Conservation (phyloP, 495 filamentous ascomycete species). For the Neurospora tetraspora region DNA sequence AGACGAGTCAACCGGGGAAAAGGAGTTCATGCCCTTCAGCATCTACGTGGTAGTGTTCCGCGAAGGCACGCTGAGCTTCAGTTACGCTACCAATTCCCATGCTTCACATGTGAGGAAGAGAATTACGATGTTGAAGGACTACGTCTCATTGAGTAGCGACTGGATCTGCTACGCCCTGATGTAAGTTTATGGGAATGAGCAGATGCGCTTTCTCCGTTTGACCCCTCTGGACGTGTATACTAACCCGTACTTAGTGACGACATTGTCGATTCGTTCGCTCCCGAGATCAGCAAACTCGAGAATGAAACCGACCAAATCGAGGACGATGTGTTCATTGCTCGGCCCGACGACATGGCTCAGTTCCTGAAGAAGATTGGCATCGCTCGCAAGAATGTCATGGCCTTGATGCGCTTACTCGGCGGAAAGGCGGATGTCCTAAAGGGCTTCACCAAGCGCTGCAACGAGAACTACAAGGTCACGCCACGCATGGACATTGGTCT, state of each 20-base stretch:
- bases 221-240: background rate
- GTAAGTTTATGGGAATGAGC: constrained; percentile 38
- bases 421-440: constrained; percentile 96
- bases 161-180: constrained; percentile 99
- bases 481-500: constrained; percentile 92
- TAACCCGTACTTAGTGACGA: constrained; percentile 56
- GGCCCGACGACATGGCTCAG: constrained; percentile 72
- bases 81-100: constrained; percentile 74
- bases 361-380: constrained; percentile 84
- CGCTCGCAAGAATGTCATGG: constrained; percentile 89
- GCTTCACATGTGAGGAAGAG: constrained; percentile 80
- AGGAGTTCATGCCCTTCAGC: constrained; percentile 85
- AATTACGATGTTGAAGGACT: constrained; percentile 87
- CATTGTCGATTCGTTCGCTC: constrained; percentile 92
- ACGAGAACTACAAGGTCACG: constrained; percentile 88
- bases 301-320: constrained; percentile 85
- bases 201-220: background rate
- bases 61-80: constrained; percentile 89
- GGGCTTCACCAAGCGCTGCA: constrained; percentile 96
- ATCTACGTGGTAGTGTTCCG: constrained; percentile 96
- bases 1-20: constrained; percentile 61
- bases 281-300: constrained; percentile 78
- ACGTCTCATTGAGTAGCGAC: constrained; percentile 83
- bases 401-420: constrained; percentile 79
- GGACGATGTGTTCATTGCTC: constrained; percentile 85